Evolutionary conservation across 2,329 filamentous ascomycete species (phyloP).

Genomic region (Cadophora sp.): DNA sequence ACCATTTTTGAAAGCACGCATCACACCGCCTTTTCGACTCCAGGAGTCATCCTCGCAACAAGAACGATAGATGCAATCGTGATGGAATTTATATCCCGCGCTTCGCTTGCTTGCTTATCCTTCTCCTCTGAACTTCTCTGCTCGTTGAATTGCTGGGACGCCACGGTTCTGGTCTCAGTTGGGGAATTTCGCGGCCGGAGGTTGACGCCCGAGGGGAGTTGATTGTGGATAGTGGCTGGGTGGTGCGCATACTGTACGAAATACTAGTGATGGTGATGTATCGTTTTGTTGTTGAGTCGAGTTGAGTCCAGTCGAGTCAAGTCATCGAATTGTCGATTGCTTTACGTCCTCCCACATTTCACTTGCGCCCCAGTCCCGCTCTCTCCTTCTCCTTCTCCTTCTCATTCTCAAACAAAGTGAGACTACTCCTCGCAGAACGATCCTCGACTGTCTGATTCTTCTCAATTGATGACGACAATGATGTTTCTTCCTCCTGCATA

Average conservation of each 20-base stretch:
- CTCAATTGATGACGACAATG: background rate
- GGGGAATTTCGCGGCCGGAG: conserved; percentile 9
- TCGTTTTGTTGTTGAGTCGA: background rate
- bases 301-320: background rate
- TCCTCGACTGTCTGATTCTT: background rate
- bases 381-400: background rate
- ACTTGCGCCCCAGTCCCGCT: background rate
- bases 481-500: background rate
- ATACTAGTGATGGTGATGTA: background rate
- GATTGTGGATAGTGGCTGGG: background rate
- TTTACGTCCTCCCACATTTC: background rate
- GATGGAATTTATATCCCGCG: background rate
- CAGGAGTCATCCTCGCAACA: conserved; percentile 27
- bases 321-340: background rate
- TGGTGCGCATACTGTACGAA: background rate
- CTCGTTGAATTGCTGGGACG: background rate
- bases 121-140: background rate
- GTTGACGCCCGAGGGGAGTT: background rate
- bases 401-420: background rate
- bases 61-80: background rate
- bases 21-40: conserved; percentile 36
- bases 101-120: background rate
- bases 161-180: background rate
- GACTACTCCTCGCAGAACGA: background rate
- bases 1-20: conserved; percentile 22